phyloP scores from a whole-genome alignment of 805 yeast species.

The Ogataea henricii region DNA sequence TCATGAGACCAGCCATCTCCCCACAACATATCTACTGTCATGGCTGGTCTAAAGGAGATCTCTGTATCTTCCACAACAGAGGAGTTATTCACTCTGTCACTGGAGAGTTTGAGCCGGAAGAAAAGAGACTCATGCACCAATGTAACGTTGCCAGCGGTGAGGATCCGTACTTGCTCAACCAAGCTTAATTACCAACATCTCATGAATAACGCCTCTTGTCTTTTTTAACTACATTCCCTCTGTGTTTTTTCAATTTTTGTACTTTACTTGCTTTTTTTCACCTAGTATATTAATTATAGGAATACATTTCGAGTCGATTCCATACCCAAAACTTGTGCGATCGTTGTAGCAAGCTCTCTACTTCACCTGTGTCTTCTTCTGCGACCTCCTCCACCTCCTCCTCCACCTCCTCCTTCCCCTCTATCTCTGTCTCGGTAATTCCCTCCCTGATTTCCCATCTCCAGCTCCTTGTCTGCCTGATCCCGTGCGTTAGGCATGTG shows the following conservation, averaged over 20 bases:
- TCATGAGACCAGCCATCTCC: conserved; percentile 85
- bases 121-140: conserved; percentile 87
- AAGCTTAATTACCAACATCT: neutral
- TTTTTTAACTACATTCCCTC: too few relatives aligned
- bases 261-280: neutral
- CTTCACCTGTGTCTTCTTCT: conserved; percentile 4
- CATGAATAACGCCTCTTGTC: neutral
- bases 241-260: neutral
- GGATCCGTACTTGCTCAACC: conserved; percentile 51
- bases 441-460: conserved; percentile 22
- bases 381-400: conserved; percentile 13
- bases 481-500: conserved; percentile 27
- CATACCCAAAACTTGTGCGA: neutral
- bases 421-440: conserved; percentile 25
- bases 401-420: neutral
- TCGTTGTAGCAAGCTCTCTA: neutral
- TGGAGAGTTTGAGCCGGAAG: conserved; percentile 79
- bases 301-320: conserved; percentile 1
- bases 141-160: conserved; percentile 85
- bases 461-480: conserved; percentile 31
- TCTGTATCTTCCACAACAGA: conserved; percentile 83
- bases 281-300: neutral
- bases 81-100: conserved; percentile 94
- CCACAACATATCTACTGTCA: conserved; percentile 78
- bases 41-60: conserved; percentile 80